phyloP scores from a whole-genome alignment of 139 green algal species.

The Desmodesmus armatus region DNA sequence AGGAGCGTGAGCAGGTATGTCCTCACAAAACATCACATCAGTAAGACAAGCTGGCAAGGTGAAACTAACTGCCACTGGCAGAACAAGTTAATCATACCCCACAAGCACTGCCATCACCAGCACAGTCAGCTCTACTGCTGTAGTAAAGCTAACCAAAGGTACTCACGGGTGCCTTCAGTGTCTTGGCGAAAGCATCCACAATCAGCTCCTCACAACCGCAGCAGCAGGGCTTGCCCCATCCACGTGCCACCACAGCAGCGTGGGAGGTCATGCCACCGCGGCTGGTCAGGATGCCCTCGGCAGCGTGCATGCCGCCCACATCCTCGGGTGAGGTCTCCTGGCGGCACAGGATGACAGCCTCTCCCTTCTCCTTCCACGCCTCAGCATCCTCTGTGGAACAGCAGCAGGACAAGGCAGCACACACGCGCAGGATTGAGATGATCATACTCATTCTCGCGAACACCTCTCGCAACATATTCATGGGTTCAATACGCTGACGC shows the following conservation, averaged over 20 bases:
- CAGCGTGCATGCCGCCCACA: slow-evolving; percentile 90
- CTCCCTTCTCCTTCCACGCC: slow-evolving; percentile 62
- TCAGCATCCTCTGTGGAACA: slow-evolving; percentile 73
- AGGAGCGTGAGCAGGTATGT: no score
- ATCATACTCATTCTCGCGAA: not conserved
- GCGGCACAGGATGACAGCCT: slow-evolving; percentile 70
- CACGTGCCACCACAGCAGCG: slow-evolving; percentile 90
- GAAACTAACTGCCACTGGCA: no score
- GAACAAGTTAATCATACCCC: no score
- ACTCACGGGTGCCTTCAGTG: slow-evolving; percentile 50
- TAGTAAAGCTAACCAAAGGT: not conserved
- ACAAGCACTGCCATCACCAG: no score
- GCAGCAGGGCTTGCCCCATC: slow-evolving; percentile 95
- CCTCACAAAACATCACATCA: no score
- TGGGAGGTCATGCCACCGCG: slow-evolving; percentile 91
- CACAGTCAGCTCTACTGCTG: no score
- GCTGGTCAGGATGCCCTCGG: slow-evolving; percentile 87
- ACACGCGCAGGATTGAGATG: not conserved
- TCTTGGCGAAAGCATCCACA: slow-evolving; percentile 76
- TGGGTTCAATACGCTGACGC: not conserved
- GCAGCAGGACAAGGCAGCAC: not conserved
- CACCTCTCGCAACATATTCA: not conserved
- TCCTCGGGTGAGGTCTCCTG: slow-evolving; percentile 90
- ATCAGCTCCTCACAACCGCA: slow-evolving; percentile 79
- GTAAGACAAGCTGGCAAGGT: no score